Evolutionary conservation across 139 green algal genomes (phyloP).

Genomic region (Chlorella sp.): DNA sequence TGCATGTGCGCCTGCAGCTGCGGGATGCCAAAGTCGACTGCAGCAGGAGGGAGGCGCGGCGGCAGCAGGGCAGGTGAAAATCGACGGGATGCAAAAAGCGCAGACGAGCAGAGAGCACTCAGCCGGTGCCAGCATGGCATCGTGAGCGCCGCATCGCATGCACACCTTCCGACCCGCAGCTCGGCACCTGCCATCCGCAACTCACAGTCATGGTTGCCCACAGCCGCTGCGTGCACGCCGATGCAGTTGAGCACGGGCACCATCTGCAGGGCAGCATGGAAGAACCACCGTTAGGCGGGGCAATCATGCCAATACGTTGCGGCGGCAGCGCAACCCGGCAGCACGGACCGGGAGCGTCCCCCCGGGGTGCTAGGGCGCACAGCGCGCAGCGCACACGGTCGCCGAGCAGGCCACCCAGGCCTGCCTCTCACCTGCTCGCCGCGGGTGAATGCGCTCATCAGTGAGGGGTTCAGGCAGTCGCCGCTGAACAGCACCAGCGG

Average conservation of each 20-base stretch:
- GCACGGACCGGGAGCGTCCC: no score
- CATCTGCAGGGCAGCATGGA: conserved; percentile 61
- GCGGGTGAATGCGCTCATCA: conserved; percentile 78
- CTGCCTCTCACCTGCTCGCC: conserved; percentile 47
- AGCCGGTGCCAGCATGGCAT: no score
- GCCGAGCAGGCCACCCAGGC: no score
- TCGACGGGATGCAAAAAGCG: no score
- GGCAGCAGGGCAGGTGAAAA: neutral
- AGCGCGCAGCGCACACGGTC: no score
- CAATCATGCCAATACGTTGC: no score
- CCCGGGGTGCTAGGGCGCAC: no score
- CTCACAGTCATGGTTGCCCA: conserved; percentile 35
- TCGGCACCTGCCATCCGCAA: neutral
- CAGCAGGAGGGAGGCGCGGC: neutral
- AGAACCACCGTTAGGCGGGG: no score
- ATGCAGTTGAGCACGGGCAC: conserved; percentile 78
- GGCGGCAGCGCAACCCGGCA: no score
- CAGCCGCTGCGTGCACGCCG: conserved; percentile 56
- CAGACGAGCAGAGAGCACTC: no score
- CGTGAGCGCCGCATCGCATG: no score
- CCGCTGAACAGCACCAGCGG: conserved; percentile 84
- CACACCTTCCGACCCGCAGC: no score
- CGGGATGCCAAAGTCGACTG: conserved; percentile 56
- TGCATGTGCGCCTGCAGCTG: conserved; percentile 61
- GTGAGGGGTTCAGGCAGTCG: conserved; percentile 77